Base-by-base conservation (phyloP, 805 yeast genomes). In the Danielia oregonensis region DNA sequence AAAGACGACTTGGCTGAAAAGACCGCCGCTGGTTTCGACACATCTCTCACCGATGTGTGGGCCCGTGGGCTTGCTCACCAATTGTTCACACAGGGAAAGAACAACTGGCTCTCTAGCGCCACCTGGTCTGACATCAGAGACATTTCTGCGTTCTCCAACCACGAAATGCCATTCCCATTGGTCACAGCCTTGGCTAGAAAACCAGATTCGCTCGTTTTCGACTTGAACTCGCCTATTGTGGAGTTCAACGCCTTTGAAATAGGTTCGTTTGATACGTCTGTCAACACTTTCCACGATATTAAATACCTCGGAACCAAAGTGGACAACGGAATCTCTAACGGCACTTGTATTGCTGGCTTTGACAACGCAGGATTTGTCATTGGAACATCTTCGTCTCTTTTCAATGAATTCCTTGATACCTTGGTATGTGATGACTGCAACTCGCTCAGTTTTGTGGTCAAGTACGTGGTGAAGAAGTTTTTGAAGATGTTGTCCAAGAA, bases 41-140 rank as follows among this genome's bases (percentile, higher is more conserved):
- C 78, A n/a, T 65, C 84, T 6, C 46, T 85, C 19, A 81, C 91
- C 2, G 95, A 86, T 55, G 73, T 77, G 37, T 86, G 93, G 94
- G 88, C 87, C 4, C 69, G 89, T 44, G 79, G 79, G 2, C 63
- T 87, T 33, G 74, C 93, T 2, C 74, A 80, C 46, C 87, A 83
- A 59, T 76, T 86, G 42, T 78, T 57, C 29, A 48, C 58, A 6
- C 35, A 43, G 26, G 57, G 54, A 1, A 21, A 9, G 6, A 52
- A 57, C 32, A 64, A 62, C 15, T 53, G 51, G 35, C 49, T 46
- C 18, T 49, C 52, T 6, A 43, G 56, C 8, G 45, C 57, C 9
- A 44, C 61, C 7, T 64, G 63, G 59, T 56, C 65, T 3, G 67
- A 61, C 36, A 50, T 65, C 22, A 46, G 64, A 28, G 47, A 54